Base-by-base conservation (phyloP, 2,329 filamentous ascomycete species). In the Fusarium zealandicum region DNA sequence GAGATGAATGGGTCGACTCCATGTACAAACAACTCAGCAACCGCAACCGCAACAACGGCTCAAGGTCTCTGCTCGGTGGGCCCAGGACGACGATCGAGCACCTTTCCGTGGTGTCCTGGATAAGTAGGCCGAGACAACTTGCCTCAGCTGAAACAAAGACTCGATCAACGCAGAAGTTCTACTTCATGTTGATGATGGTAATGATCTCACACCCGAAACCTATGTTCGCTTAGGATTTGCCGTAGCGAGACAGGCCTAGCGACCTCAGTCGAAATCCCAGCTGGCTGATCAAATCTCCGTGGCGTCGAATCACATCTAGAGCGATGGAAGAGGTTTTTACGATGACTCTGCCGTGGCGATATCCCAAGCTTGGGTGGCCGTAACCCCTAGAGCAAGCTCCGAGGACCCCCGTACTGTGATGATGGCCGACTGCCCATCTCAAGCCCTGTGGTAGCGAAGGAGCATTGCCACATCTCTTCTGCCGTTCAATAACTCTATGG, bases 401-500 rank as follows among this genome's bases (percentile, higher is more conserved):
- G 30, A 69, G 16, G 65, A 68, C 14, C 65, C 69, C 28, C 63
- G 54, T 38, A 63, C 7, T 6, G 59, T 68, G 37, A 72, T 63
- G 41, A 56, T 58, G 28, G 57, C 61, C 11, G 56, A 9, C 41
- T 59, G 57, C 46, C 52, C 42, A 46, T 59, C 41, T 44, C 46
- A 47, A 54, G 41, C 47, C 33, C 32, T 56, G 48, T 69, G 46
- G 51, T 63, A 69, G 13, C 52, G 57, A 49, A 69, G 70, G 13
- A 65, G 51, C 50, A 68, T 57, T 42, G 66, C 68, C 16, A 67
- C 6, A 14, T 48, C 63, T 30, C 36, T n/a, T 54, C 57, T 64
- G 6, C 68, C 69, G 48, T 70, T 72, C 72, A 72, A 75, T 16
- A 72, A 48, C 38, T 72, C 68, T 65, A 75, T 65, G 12, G 51